Conservation (phyloP, 345 rosid species). For the Sonneratia alba region DNA sequence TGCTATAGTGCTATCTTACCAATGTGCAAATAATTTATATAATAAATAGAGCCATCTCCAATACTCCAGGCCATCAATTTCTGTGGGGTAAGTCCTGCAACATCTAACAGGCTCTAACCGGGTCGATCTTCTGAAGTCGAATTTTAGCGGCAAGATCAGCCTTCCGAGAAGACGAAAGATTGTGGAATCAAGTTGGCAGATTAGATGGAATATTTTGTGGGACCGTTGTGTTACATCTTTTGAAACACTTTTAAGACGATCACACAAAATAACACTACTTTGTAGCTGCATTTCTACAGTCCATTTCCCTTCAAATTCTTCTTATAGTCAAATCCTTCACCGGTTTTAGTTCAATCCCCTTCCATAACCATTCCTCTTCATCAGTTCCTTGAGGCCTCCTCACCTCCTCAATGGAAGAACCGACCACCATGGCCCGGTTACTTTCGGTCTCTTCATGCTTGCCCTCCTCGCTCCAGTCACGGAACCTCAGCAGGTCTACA, state of each 20-base stretch:
- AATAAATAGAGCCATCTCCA: too few relatives aligned
- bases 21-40: too few relatives aligned
- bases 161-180: background rate
- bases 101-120: too few relatives aligned
- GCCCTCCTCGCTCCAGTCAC: background rate
- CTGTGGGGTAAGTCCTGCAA: too few relatives aligned
- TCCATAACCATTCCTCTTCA: background rate
- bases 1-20: background rate
- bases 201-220: background rate
- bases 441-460: slow-evolving; percentile 3
- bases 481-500: slow-evolving; percentile 28
- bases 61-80: too few relatives aligned
- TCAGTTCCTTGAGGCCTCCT: background rate
- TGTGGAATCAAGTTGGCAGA: background rate
- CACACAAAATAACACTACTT: too few relatives aligned
- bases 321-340: background rate
- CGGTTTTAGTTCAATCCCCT: too few relatives aligned
- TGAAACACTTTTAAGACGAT: background rate
- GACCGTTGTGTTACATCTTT: background rate
- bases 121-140: too few relatives aligned
- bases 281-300: too few relatives aligned
- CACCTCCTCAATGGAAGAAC: background rate
- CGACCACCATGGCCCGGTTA: background rate
- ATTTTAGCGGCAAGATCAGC: too few relatives aligned
- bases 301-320: background rate